Evolutionary conservation across 176 grass and related monocot species (phyloP).

Genomic region (Aegilops umbellulata): DNA sequence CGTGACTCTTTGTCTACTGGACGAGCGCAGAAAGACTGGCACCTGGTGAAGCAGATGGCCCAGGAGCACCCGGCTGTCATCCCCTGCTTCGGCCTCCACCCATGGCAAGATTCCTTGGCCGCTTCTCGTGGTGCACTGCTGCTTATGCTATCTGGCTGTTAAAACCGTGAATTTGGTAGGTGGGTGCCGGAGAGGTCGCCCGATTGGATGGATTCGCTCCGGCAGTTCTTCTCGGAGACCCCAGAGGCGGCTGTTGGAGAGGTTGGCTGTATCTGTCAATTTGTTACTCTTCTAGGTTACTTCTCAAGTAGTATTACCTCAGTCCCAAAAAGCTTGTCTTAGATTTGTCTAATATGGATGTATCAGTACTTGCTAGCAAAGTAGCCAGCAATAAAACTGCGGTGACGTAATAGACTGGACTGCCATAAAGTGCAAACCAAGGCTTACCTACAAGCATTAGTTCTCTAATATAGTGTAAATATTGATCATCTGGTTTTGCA

Average conservation of each 20-base stretch:
- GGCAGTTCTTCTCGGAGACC: slow-evolving; percentile 51
- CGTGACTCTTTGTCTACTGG: not conserved
- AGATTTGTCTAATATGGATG: too few species aligned
- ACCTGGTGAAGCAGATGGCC: slow-evolving; percentile 75
- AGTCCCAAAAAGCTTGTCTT: too few species aligned
- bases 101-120: slow-evolving; percentile 42
- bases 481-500: not conserved
- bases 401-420: not conserved
- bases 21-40: slow-evolving; percentile 63
- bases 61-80: slow-evolving; percentile 61
- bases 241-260: slow-evolving; percentile 75
- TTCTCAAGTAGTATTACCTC: too few species aligned
- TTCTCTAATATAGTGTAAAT: not conserved
- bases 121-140: not conserved
- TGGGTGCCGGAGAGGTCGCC: slow-evolving; percentile 72
- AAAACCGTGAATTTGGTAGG: slow-evolving; percentile 33
- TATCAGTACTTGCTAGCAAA: not conserved
- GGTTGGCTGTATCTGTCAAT: slow-evolving; percentile 30
- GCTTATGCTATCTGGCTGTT: not conserved
- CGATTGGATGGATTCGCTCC: slow-evolving; percentile 66
- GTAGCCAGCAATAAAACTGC: not conserved
- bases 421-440: not conserved
- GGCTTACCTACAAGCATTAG: not conserved
- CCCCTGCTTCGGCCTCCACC: slow-evolving; percentile 88
- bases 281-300: not conserved